Base-by-base conservation (phyloP, 2,329 filamentous ascomycete genomes). In the Xylaria polymorpha region DNA sequence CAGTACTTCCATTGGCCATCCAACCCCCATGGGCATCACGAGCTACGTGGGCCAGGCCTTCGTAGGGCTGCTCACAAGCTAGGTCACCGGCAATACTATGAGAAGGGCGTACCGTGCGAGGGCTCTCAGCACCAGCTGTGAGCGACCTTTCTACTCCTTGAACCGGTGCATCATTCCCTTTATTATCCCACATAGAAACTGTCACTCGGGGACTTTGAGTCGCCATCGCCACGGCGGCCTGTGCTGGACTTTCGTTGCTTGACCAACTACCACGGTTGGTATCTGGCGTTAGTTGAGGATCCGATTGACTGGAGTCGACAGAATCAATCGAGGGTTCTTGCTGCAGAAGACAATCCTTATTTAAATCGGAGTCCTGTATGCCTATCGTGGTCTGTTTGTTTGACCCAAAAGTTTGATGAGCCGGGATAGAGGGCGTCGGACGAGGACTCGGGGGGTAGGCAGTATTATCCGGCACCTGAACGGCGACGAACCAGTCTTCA, bases 141-240 rank as follows among this genome's bases (percentile, higher is more conserved):
- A 85, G 81, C 7, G 78, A 75, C 15, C 81, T 81, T 68, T 85
- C 83, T 43, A 82, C 71, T 7, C 81, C 77, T 59, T 81, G 82
- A 14, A 81, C 74, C 0, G 79, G 77, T 25, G 74, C 68, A 53
- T 75, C 69, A 64, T 76, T 74, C 60, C 82, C 85, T 69, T 81
- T 82, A 55, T 81, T 82, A 55, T 83, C 85, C 85, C 85, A 89
- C 70, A 86, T 79, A 1, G 87, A 89, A 57, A 89, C 85, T 6
- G 84, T 87, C 22, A 89, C 85, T 35, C 83, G 83, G 7, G 87
- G 87, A 74, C 87, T 88, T 68, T 82, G 83, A 22, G 79, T 76
- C 39, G 81, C 77, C 83, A 86, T 86, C 62, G 79, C 74, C 59
- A 80, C 74, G 9, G 80, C 74, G 53, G 78, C 77, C 2, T 81